A percentile compares a stretch with the other conserved stretches of the same genome.
These are phyloP conservation scores for Botrytis fabae DNA, from an alignment of 2,329 filamentous ascomycete species.

Conservation along the genomic window DNA sequence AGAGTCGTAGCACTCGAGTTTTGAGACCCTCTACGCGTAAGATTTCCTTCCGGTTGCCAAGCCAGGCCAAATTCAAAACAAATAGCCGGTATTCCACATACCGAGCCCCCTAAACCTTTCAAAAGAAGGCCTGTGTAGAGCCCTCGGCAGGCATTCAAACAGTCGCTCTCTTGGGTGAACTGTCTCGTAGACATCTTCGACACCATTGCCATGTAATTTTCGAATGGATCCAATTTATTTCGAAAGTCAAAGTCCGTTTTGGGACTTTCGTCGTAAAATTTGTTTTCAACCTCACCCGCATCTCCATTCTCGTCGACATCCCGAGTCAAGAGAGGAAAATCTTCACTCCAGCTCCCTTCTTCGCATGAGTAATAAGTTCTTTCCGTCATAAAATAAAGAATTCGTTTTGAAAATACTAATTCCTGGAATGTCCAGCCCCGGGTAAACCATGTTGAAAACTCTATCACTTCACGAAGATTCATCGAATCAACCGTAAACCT, in stretches of 20 bases:
- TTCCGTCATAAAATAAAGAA: conserved; percentile 28
- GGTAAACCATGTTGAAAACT: conserved; percentile 3
- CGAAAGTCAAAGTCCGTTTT: background rate
- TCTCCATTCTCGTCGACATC: background rate
- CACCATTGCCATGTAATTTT: background rate
- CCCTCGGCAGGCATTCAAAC: background rate
- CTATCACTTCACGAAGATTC: background rate
- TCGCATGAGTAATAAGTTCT: conserved; percentile 35
- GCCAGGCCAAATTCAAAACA: conserved; percentile 5
- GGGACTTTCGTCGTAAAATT: background rate
- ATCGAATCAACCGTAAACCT: background rate
- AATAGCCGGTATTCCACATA: background rate
- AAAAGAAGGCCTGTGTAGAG: conserved; percentile 1
- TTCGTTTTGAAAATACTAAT: conserved; percentile 29
- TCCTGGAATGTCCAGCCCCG: conserved; percentile 37
- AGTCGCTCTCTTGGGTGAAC: background rate
- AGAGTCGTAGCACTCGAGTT: background rate
- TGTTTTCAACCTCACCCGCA: background rate
- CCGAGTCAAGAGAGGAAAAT: background rate
- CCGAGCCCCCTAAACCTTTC: background rate
- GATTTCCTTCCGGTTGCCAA: background rate
- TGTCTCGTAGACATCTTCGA: conserved; percentile 4
- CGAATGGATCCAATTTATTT: background rate
- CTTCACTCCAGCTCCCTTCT: conserved; percentile 4
- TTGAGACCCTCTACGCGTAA: background rate